Base-by-base conservation (phyloP, 2,329 filamentous ascomycete genomes). In the Ophiostoma populinum region DNA sequence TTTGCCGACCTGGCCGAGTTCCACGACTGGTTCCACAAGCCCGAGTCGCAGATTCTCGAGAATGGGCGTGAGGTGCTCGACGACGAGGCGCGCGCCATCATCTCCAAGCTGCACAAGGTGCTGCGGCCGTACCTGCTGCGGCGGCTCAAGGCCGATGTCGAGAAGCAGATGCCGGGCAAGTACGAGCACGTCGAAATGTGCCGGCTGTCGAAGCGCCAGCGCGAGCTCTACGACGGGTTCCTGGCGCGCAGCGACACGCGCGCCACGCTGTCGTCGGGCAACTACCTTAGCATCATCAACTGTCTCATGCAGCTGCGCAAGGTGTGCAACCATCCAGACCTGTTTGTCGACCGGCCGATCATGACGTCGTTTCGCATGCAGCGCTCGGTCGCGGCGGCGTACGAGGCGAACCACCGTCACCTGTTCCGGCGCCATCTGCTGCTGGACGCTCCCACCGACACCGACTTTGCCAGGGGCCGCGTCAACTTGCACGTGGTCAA, bases 161-260 rank as follows among this genome's bases (percentile, higher is more conserved):
- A 98, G 58, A 94, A 95, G 58, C 90, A 98, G 52, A 93, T 98
- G 81, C 90, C 92, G 0, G 86, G 74, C 41, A 98, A 98, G 54
- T 93, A 93, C 50, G 92, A 98, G 54, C 86, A 94, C 49, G 85
- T 98, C 15, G 81, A 95, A 43, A 86, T 92, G 49, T 98, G 90
- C 54, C 80, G 87, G 29, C 64, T 98, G 5, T 95, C 87, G 6
- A 94, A 95, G 53, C 76, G 90, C 17, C 90, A 98, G 51, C 75
- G 90, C 28, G 90, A 93, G 55, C 62, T 98, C 7, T 98, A 98
- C 49, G 90, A 98, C 55, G 87, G 87, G 2, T 98, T 95, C 55
- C 74, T 98, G 59, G 83, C 82, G 22, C 75, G 86, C 37, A 78
- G 79, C 4, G 83, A 93, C 47, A 95, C 90, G 1, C 76, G 83